phyloP scores from a whole-genome alignment of 805 yeast species.

The Saccharomyces kudriavzevii region DNA sequence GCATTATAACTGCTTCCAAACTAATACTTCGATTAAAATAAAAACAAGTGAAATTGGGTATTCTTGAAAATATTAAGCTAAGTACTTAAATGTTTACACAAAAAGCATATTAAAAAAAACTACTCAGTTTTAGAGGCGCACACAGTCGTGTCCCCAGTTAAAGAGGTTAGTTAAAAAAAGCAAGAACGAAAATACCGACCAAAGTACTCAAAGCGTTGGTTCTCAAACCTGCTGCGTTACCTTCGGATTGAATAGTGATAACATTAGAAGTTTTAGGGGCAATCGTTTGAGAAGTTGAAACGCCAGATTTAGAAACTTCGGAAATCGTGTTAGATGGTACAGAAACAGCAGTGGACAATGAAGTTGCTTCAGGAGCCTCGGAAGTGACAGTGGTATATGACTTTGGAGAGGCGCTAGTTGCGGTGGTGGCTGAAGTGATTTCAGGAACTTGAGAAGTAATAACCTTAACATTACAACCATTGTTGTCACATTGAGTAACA shows the following conservation, averaged over 20 bases:
- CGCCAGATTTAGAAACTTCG: neutral
- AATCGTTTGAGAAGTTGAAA: neutral
- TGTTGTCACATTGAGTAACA: no score
- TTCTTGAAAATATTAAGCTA: neutral
- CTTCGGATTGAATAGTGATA: conserved; percentile 1
- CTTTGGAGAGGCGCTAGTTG: neutral
- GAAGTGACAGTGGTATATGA: neutral
- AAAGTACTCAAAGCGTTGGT: neutral
- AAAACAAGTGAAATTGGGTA: no score
- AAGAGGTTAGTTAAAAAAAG: conserved; percentile 1
- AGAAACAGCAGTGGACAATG: neutral
- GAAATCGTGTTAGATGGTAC: neutral
- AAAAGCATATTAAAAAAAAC: neutral
- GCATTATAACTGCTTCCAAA: neutral
- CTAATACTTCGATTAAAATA: neutral
- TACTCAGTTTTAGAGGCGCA: neutral
- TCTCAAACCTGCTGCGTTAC: neutral
- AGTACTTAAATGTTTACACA: neutral
- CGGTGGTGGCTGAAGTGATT: neutral
- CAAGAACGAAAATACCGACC: conserved; percentile 2
- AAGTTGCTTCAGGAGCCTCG: neutral
- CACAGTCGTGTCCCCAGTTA: neutral
- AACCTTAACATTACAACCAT: no score
- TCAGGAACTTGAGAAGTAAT: neutral
- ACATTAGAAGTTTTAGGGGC: neutral